Base-by-base conservation (phyloP, 257 asterid genomes). In the Nicotiana benthamiana region DNA sequence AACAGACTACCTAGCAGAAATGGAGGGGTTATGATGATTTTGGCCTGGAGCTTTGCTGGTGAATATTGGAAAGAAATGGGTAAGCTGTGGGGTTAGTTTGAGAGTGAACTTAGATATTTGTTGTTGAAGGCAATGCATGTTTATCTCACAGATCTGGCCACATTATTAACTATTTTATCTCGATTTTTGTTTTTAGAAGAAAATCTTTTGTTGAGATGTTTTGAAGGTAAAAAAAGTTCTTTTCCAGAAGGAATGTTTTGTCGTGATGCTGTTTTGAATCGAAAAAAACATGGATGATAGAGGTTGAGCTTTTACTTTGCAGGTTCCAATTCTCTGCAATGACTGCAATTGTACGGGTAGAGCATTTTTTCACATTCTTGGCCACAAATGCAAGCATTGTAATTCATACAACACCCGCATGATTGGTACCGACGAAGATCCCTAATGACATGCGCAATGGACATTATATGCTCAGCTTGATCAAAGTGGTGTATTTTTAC, bases 321-420 rank as follows among this genome's bases (percentile, higher is more conserved):
- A 93, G 99, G 99, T 95, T 17, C 81, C 90, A 26, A 89, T 90
- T 64, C 94, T 91, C 40, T 93, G 97, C 90, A 93, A 93, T 67
- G 99, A 93, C 82, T 95, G 99, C 88, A 93, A 95, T 85, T 81
- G 80, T 51, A 89, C 90, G 27, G 86, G 98, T 86, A 89, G 77
- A 52, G 80, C 95, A 65, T 32, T 22, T 61, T 95, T 95, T 81
- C 98, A 93, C 92, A 91, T 93, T 40, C 81, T 88, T 74, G 99
- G 99, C 43, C 96, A 93, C 93, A 95, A 92, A 88, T 90, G 99
- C 85, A 83, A 72, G 84, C 90, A 85, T 32, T 93, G 97, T 64
- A 87, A 83, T 82, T 93, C 98, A 40, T 95, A 90, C 85, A 95
- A 95, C 84, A 91, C 96, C 78, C 96, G 97, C 24, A 82, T 88